Evolutionary conservation across 106 monocot species (phyloP).

Genomic region (Dendrobium catenatum): DNA sequence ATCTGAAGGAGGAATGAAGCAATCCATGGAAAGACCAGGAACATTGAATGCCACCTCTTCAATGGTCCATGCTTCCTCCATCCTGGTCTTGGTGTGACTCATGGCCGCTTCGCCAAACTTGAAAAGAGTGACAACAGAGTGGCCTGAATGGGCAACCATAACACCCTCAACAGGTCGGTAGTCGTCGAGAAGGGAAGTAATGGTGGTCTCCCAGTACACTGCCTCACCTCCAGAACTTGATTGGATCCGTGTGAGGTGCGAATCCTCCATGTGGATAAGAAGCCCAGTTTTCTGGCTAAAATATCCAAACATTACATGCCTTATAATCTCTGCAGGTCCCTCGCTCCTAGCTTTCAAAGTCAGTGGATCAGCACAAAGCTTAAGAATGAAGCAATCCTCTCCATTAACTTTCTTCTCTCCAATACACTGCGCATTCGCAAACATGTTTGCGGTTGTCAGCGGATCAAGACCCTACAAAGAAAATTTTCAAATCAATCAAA

Average conservation of each 20-base stretch:
- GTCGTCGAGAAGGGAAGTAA: conserved; percentile 42
- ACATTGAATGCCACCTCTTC: conserved; percentile 64
- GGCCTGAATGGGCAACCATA: conserved; percentile 57
- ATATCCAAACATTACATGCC: conserved; percentile 56
- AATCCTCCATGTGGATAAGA: conserved; percentile 44
- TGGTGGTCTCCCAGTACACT: conserved; percentile 62
- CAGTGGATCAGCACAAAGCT: conserved; percentile 52
- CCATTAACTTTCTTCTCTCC: conserved; percentile 51
- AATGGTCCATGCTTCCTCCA: conserved; percentile 65
- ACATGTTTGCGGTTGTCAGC: conserved; percentile 51
- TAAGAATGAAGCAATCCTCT: conserved; percentile 67
- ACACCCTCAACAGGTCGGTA: conserved; percentile 48
- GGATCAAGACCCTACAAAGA: conserved; percentile 54
- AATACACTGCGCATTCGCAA: conserved; percentile 40
- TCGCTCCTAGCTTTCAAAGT: conserved; percentile 86
- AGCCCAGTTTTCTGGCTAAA: conserved; percentile 59
- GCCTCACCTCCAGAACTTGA: conserved; percentile 64
- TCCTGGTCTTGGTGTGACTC: conserved; percentile 53
- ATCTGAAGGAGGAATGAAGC: conserved; percentile 62
- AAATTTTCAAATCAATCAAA: not conserved
- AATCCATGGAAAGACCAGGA: conserved; percentile 53
- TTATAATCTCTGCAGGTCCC: conserved; percentile 46
- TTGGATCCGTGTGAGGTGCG: conserved; percentile 50
- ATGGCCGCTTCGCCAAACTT: conserved; percentile 44
- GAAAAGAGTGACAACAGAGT: conserved; percentile 46